These are phyloP conservation scores for Triadica sebifera DNA, from an alignment of 345 rosid genomes.

Conservation along the genomic window DNA sequence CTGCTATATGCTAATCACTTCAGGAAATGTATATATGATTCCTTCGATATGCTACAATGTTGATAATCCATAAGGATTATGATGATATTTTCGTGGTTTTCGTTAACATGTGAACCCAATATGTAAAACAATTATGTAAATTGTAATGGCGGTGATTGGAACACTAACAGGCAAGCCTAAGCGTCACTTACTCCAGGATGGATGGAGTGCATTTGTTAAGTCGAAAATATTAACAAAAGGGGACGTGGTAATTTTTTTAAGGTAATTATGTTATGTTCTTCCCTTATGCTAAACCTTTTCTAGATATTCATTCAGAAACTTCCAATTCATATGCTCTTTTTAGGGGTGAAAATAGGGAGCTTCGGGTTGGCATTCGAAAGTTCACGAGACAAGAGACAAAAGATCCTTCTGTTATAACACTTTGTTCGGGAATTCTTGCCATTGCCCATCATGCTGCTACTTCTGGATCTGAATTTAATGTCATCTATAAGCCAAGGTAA, in stretches of 20 bases:
- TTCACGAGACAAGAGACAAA: slow-evolving; percentile 81
- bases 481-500: slow-evolving; percentile 95
- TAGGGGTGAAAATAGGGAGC: slow-evolving; percentile 93
- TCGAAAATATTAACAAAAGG: slow-evolving; percentile 92
- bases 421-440: slow-evolving; percentile 95
- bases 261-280: slow-evolving; percentile 35
- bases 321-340: slow-evolving; percentile 4
- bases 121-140: too few relatives aligned
- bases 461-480: slow-evolving; percentile 84
- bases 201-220: slow-evolving; percentile 99
- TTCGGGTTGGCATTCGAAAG: slow-evolving; percentile 92
- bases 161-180: slow-evolving; percentile 81
- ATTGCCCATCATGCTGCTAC: slow-evolving; percentile 91
- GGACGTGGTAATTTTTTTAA: slow-evolving; percentile 94
- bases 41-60: too few relatives aligned
- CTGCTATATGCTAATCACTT: too few relatives aligned
- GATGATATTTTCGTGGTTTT: too few relatives aligned
- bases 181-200: slow-evolving; percentile 95
- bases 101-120: too few relatives aligned
- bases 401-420: slow-evolving; percentile 93
- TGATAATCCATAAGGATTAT: too few relatives aligned
- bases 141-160: background rate
- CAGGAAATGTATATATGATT: too few relatives aligned
- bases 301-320: background rate
- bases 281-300: background rate